Conservation (phyloP, 345 rosid genomes). For the Schrenkiella parvula region DNA sequence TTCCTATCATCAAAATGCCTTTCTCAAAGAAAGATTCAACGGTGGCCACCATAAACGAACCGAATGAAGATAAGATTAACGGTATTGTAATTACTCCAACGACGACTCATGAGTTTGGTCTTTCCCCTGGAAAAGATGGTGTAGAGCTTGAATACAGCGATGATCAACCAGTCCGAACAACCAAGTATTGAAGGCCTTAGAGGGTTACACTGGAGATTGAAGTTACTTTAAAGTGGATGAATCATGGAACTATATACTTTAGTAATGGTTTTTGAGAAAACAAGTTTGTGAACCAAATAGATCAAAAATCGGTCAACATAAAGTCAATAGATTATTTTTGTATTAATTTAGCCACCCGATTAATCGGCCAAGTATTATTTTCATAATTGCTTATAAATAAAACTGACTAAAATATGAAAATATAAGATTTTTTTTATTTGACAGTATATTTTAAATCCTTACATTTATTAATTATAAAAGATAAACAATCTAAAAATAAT, state of each 20-base stretch:
- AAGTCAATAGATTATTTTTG: not conserved
- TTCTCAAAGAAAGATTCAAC: not conserved
- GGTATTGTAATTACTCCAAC: conserved; percentile 8
- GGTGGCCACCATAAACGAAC: not conserved
- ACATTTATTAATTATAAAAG: not conserved
- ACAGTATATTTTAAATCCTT: not conserved
- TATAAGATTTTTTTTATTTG: not conserved
- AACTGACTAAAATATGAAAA: not conserved
- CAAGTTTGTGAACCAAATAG: not conserved
- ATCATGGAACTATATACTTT: too few species aligned
- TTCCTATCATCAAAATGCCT: conserved; percentile 25
- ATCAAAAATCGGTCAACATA: not conserved
- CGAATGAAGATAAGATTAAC: not conserved
- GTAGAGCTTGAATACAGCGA: not conserved
- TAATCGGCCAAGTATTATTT: not conserved
- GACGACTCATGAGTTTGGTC: conserved; percentile 4
- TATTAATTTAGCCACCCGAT: not conserved
- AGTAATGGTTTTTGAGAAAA: not conserved
- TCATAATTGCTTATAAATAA: not conserved
- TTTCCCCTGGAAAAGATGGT: not conserved
- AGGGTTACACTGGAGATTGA: not conserved
- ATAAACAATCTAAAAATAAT: not conserved
- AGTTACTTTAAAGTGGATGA: not conserved
- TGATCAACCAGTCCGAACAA: not conserved
- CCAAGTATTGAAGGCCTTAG: not conserved